Evolutionary conservation across 345 rosid species (phyloP).

Genomic region (Laguncularia racemosa): DNA sequence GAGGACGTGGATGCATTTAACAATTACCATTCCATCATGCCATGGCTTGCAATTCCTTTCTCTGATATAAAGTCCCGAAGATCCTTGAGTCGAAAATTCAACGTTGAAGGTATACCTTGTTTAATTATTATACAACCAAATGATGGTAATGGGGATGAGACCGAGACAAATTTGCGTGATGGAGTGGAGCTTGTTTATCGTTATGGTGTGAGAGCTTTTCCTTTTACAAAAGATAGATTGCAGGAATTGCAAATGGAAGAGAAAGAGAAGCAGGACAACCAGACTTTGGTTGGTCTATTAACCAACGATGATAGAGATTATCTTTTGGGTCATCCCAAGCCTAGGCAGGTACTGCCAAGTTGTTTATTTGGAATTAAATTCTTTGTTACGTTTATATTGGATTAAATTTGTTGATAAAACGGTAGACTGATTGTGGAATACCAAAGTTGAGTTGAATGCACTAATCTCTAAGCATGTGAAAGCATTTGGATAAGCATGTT

Average conservation of each 20-base stretch:
- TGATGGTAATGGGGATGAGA: slow-evolving; percentile 20
- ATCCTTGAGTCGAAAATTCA: slow-evolving; percentile 30
- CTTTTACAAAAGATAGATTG: slow-evolving; percentile 41
- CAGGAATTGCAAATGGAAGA: slow-evolving; percentile 35
- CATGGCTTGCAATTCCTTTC: slow-evolving; percentile 54
- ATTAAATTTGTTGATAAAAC: too few species aligned
- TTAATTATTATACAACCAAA: slow-evolving; percentile 38
- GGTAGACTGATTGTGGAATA: too few species aligned
- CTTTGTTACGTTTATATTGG: too few species aligned
- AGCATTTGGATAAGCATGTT: too few species aligned
- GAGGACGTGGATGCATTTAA: slow-evolving; percentile 47
- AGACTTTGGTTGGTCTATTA: slow-evolving; percentile 30
- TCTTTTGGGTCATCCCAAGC: slow-evolving; percentile 29
- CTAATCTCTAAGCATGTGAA: too few species aligned
- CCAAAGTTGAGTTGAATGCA: too few species aligned
- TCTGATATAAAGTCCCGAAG: slow-evolving; percentile 51
- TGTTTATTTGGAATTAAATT: too few species aligned
- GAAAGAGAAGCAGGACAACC: slow-evolving; percentile 37
- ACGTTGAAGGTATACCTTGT: slow-evolving; percentile 52
- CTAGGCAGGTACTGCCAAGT: slow-evolving; percentile 20
- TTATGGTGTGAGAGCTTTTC: slow-evolving; percentile 43
- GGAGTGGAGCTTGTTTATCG: slow-evolving; percentile 45
- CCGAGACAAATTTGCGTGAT: slow-evolving; percentile 13
- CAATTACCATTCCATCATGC: slow-evolving; percentile 42
- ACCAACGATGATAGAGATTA: slow-evolving; percentile 30